Evolutionary conservation across 2,329 filamentous ascomycete genomes (phyloP).

Genomic region (Claviceps lovelessii): DNA sequence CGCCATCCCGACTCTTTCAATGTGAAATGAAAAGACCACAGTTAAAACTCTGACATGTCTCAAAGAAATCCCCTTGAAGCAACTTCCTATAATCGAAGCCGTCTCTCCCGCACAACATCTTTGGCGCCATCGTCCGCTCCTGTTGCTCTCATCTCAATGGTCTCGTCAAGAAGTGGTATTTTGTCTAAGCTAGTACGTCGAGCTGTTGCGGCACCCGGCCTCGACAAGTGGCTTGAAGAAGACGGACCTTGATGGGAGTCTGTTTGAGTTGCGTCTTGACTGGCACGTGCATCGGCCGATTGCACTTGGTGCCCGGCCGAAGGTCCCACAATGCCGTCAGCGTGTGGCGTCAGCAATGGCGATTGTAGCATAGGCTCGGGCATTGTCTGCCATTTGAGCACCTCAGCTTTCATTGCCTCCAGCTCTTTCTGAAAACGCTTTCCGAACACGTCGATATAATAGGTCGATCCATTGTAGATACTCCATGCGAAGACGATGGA

Average conservation of each 20-base stretch:
- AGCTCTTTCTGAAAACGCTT: slow-evolving; percentile 94
- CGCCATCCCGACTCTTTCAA: neutral
- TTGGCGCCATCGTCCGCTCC: slow-evolving; percentile 31
- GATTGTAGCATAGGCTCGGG: slow-evolving; percentile 31
- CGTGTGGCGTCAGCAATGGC: slow-evolving; percentile 18
- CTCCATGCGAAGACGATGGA: slow-evolving; percentile 81
- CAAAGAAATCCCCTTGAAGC: neutral
- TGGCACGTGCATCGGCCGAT: slow-evolving; percentile 6
- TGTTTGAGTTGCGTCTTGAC: neutral
- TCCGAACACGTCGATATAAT: slow-evolving; percentile 96
- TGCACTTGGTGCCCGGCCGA: slow-evolving; percentile 7
- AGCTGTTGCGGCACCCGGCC: slow-evolving; percentile 9
- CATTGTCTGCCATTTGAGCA: slow-evolving; percentile 69
- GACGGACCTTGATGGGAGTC: neutral
- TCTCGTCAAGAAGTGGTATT: slow-evolving; percentile 43
- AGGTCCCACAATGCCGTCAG: slow-evolving; percentile 10
- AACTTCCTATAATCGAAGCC: slow-evolving; percentile 8
- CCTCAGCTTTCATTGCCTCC: slow-evolving; percentile 75
- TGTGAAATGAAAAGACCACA: neutral
- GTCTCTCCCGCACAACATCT: slow-evolving; percentile 35
- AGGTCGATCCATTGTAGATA: slow-evolving; percentile 92
- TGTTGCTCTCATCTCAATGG: slow-evolving; percentile 19
- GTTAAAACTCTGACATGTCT: neutral
- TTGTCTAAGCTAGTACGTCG: slow-evolving; percentile 30
- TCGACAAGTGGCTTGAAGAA: slow-evolving; percentile 6